phyloP scores from a whole-genome alignment of 805 yeast species.

The Saccharomyces kudriavzevii region DNA sequence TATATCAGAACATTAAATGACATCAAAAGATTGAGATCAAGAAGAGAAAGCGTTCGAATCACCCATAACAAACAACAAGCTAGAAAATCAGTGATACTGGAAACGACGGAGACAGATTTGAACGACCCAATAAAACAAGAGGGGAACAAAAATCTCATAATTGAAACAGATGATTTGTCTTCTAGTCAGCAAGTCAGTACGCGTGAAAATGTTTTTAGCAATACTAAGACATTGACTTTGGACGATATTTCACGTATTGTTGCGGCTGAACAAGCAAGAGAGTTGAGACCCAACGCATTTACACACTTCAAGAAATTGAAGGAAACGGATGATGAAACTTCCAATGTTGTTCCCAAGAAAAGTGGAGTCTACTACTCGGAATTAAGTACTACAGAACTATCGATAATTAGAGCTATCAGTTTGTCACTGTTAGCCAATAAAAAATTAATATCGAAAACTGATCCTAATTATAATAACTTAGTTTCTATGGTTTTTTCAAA shows the following conservation, averaged over 20 bases:
- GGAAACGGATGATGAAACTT: constrained; percentile 23
- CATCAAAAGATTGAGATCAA: constrained; percentile 65
- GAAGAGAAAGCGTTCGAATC: constrained; percentile 50
- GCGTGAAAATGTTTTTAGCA: constrained; percentile 44
- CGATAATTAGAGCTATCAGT: constrained; percentile 50
- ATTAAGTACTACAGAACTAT: constrained; percentile 31
- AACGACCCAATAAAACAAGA: constrained; percentile 3
- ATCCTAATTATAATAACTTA: constrained; percentile 2
- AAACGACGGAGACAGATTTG: constrained; percentile 36
- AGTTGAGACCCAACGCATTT: constrained; percentile 85
- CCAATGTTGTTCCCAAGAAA: constrained; percentile 12
- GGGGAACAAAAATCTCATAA: constrained; percentile 28
- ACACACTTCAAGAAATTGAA: constrained; percentile 54
- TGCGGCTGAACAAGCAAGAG: constrained; percentile 93
- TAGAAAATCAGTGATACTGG: constrained; percentile 57
- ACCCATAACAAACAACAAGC: constrained; percentile 49
- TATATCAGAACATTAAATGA: constrained; percentile 67
- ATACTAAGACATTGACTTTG: constrained; percentile 77
- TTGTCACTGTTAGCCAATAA: constrained; percentile 24
- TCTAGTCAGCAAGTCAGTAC: constrained; percentile 44
- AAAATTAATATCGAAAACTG: neutral
- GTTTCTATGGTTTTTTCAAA: constrained; percentile 67
- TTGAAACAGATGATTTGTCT: constrained; percentile 16
- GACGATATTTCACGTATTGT: constrained; percentile 97
- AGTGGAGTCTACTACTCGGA: constrained; percentile 55